Evolutionary conservation across 106 monocot species (phyloP), one percentile per base, ranked within the genome.

Genomic region (Cymbidium sinense): DNA sequence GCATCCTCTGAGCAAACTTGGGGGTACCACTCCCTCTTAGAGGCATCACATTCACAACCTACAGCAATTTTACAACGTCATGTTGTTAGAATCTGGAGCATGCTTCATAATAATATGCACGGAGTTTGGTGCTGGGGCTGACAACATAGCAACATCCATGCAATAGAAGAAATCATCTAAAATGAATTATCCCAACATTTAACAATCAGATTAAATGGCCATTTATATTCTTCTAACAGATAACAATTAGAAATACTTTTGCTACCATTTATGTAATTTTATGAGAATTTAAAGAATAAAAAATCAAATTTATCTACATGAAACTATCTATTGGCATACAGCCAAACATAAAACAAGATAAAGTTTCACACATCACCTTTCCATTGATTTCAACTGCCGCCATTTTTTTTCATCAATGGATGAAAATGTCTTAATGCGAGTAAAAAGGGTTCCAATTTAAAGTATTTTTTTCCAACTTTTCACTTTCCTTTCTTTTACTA

Each of bases 1-100:
- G 81, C 77, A 77, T 82, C 76, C 81, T 82, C 51, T 82, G 81
- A 82, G 81, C 70, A 41, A 54, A 77, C 54, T 77, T 82, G 20
- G 81, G 81, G 37, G 81, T 44, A 69, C 47, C 20, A 47, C 81
- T 76, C 17, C 81, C 76, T 77, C 20, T 82, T 11, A 82, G 6
- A 13, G 81, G 81, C 1, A 82, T 23, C 20, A 82, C 81, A 77
- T 70, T 82, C 29, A 15, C 76, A 70, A 82, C 81, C 81, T 82
- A 23, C 25, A 61, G 8, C 27, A 61, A 23, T 25, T 61, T 61
- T 27, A 9, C 61, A 8, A 7, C 10, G 13, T 47, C 61, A 61
- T 21, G 21, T 5, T 7, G 7, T 27, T 7, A 8, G 1, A n/a
- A 6, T 25, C 3, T 25, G 6, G 61, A 9, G 23, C 7, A n/a